Conservation (phyloP, 2,329 filamentous ascomycete species). For the Mollisia scopiformis region DNA sequence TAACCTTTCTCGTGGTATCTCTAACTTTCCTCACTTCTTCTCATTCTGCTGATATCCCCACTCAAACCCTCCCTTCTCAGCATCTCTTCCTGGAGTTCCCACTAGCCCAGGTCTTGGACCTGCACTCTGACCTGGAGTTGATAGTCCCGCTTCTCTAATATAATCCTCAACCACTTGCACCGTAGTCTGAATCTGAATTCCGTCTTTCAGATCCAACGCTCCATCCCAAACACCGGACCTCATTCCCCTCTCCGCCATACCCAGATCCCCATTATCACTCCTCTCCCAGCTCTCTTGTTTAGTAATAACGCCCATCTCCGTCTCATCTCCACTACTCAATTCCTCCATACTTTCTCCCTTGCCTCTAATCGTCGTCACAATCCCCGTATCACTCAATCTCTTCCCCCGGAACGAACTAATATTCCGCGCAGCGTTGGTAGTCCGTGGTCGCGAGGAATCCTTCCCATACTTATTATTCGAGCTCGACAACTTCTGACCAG, state of each 20-base stretch:
- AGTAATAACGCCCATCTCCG: slow-evolving; percentile 11
- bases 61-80: slow-evolving; percentile 2
- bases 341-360: slow-evolving; percentile 16
- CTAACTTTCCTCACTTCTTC: neutral
- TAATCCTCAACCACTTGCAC: neutral
- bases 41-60: slow-evolving; percentile 1
- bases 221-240: neutral
- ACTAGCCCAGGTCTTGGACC: too few relatives aligned
- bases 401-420: slow-evolving; percentile 15
- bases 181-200: neutral
- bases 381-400: slow-evolving; percentile 12
- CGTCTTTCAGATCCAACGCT: neutral
- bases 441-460: neutral
- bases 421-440: slow-evolving; percentile 7
- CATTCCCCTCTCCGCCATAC: neutral
- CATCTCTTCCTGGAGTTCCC: neutral
- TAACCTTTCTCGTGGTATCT: too few relatives aligned
- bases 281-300: slow-evolving; percentile 2
- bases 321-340: slow-evolving; percentile 6
- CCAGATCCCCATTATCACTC: neutral
- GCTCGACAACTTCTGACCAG: slow-evolving; percentile 7
- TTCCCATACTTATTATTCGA: neutral
- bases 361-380: slow-evolving; percentile 12
- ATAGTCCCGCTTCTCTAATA: neutral
- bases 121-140: neutral